Base-by-base conservation (phyloP, 257 asterid species). In the Ocimum tenuiflorum region DNA sequence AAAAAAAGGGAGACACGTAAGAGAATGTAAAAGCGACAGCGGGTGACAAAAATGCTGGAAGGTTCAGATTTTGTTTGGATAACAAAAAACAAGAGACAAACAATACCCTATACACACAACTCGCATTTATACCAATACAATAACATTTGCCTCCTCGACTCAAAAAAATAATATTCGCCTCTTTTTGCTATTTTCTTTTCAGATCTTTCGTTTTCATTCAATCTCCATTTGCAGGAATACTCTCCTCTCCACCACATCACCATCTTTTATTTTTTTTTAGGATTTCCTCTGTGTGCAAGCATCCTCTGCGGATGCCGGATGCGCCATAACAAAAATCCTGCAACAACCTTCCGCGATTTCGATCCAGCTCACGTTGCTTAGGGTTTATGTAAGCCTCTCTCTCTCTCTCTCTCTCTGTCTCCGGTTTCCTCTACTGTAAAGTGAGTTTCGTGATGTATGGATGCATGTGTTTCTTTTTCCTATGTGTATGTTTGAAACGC, bases 191-290 rank as follows among this genome's bases (percentile, higher is more conserved):
- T 43, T 14, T 19, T 47, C 42, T 47, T 27, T 60, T 63, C 65
- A 27, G 79, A 76, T 76, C 78, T 73, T 73, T 75, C 80, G 35
- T 71, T 76, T 70, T 67, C 73, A 55, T 58, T 45, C 77, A 36
- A 75, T 80, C 85, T 61, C 65, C 52, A 8, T 49, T 6, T 63
- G 63, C 56, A 13, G 19, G 72, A 68, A 57, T 54, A 57, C 50
- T 68, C 58, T 2, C 6, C 41, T 1, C n/a, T 70, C 56, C 15
- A 27, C 22, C 15, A 43, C 23, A 47, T 42, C 41, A 33, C 47
- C 61, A 20, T 50, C 49, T 46, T 12, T 43, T 66, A 23, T 62
- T 23, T 15, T 48, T 12, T 23, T 15, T 48, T 47, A 65, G 70
- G 36, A 15, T 63, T 63, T 46, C 70, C 9, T 53, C 63, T 45